These are phyloP conservation scores for Zangia roseola DNA, from an alignment of 768 basidiomycete species.

Conservation along the genomic window DNA sequence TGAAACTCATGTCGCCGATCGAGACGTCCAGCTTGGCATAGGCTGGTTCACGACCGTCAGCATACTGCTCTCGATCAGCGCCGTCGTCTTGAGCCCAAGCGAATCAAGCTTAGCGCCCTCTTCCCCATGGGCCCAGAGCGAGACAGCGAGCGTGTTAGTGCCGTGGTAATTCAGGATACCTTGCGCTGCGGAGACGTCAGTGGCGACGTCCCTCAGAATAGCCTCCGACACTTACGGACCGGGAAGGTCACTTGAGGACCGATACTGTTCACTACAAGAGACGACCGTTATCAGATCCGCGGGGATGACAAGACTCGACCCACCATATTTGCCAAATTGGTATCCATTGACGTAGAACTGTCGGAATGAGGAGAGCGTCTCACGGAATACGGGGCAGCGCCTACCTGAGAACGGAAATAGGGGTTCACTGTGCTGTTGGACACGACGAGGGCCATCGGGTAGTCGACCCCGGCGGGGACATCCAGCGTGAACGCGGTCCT, in stretches of 20 bases:
- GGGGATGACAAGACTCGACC: neutral
- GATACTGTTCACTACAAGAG: conserved; percentile 19
- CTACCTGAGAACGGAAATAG: conserved; percentile 38
- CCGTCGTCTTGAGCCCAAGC: conserved; percentile 37
- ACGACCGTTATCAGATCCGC: neutral
- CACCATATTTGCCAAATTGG: conserved; percentile 29
- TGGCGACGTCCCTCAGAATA: neutral
- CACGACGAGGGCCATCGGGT: conserved; percentile 44
- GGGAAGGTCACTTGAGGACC: conserved; percentile 26
- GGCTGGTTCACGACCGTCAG: conserved; percentile 24
- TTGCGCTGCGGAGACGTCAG: conserved; percentile 37
- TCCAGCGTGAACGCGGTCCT: conserved; percentile 40
- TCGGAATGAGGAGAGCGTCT: neutral
- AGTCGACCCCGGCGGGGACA: conserved; percentile 47
- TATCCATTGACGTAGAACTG: conserved; percentile 29
- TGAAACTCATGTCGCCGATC: conserved; percentile 13
- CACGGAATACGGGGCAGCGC: neutral
- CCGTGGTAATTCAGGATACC: conserved; percentile 51
- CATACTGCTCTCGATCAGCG: conserved; percentile 28
- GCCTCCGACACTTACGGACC: conserved; percentile 18
- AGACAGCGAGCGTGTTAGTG: conserved; percentile 47
- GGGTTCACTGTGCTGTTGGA: conserved; percentile 46
- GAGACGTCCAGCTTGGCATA: conserved; percentile 24
- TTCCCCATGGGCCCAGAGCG: conserved; percentile 43
- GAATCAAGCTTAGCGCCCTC: conserved; percentile 44